Evolutionary conservation across 345 rosid species (phyloP).

Genomic region (Sonneratia alba): DNA sequence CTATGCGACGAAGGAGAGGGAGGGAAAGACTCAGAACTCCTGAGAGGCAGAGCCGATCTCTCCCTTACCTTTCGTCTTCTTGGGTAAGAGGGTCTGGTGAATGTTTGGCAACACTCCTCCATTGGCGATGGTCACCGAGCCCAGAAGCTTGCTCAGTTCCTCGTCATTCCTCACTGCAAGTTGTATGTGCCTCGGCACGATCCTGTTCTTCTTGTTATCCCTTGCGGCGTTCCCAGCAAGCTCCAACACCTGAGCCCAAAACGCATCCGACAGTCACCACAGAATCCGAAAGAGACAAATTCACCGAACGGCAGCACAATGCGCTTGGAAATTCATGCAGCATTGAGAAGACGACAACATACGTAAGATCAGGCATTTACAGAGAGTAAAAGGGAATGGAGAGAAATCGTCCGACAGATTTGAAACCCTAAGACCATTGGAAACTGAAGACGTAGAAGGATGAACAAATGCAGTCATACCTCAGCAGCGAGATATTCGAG

Average conservation of each 20-base stretch:
- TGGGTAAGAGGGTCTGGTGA: slow-evolving; percentile 57
- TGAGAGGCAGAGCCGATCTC: slow-evolving; percentile 69
- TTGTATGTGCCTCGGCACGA: slow-evolving; percentile 68
- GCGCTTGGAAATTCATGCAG: too few species aligned
- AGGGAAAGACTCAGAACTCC: slow-evolving; percentile 27
- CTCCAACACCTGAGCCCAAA: slow-evolving; percentile 40
- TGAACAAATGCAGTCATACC: slow-evolving; percentile 16
- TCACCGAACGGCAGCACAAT: background rate
- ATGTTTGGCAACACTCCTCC: slow-evolving; percentile 73
- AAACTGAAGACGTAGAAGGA: background rate
- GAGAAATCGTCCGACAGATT: background rate
- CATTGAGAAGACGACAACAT: background rate
- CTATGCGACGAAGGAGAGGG: too few species aligned
- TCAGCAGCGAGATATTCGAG: slow-evolving; percentile 79
- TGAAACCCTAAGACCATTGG: background rate
- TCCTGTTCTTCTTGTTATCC: slow-evolving; percentile 65
- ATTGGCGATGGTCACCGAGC: slow-evolving; percentile 61
- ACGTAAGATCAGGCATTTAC: too few species aligned
- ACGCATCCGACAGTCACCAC: background rate
- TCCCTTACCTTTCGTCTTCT: slow-evolving; percentile 44
- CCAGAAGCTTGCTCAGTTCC: slow-evolving; percentile 63
- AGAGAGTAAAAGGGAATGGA: too few species aligned
- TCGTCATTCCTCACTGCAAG: slow-evolving; percentile 72
- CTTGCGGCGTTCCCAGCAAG: slow-evolving; percentile 77
- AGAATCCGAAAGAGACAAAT: background rate